A percentile compares a stretch with the other conserved stretches of the same genome.
Conservation (phyloP, 768 basidiomycete species). For the Naganishia kalamii region DNA sequence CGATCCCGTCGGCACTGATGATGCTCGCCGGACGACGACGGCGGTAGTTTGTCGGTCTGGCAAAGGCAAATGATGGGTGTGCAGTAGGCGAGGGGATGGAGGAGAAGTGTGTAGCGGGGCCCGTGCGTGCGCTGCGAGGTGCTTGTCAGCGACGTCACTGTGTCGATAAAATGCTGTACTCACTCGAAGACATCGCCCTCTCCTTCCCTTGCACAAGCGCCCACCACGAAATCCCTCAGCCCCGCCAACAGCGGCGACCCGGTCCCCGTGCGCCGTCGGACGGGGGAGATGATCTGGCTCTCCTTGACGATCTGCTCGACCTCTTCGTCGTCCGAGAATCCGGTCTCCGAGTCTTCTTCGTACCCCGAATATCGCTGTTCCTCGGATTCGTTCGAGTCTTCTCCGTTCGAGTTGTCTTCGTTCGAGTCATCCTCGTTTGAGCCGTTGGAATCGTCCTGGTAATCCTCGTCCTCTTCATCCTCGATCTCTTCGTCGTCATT, state of each 20-base stretch:
- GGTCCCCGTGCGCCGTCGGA: not conserved
- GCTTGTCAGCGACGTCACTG: not conserved
- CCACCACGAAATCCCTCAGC: not conserved
- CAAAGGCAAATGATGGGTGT: conserved; percentile 11
- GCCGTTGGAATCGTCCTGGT: not conserved
- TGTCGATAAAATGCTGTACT: not conserved
- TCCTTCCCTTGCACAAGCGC: not conserved
- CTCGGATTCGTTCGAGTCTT: conserved; percentile 1
- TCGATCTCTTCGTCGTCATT: not conserved
- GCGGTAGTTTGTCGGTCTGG: conserved; percentile 25
- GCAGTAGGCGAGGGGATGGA: not conserved
- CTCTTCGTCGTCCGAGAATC: conserved; percentile 4
- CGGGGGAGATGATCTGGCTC: not conserved
- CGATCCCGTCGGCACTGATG: conserved; percentile 1
- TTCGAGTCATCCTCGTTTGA: not conserved
- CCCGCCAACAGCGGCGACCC: not conserved
- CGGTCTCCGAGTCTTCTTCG: conserved; percentile 26
- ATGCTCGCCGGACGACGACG: conserved; percentile 17
- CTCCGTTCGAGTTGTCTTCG: conserved; percentile 5
- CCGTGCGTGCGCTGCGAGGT: no score
- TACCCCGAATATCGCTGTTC: conserved; percentile 19
- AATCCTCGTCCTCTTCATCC: conserved; percentile 12
- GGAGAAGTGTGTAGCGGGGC: not conserved
- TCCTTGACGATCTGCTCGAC: conserved; percentile 12
- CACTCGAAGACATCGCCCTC: not conserved